Evolutionary conservation across 768 basidiomycete genomes (phyloP), one percentile per base, ranked within the genome.

Genomic region (Rhodotorula toruloides): DNA sequence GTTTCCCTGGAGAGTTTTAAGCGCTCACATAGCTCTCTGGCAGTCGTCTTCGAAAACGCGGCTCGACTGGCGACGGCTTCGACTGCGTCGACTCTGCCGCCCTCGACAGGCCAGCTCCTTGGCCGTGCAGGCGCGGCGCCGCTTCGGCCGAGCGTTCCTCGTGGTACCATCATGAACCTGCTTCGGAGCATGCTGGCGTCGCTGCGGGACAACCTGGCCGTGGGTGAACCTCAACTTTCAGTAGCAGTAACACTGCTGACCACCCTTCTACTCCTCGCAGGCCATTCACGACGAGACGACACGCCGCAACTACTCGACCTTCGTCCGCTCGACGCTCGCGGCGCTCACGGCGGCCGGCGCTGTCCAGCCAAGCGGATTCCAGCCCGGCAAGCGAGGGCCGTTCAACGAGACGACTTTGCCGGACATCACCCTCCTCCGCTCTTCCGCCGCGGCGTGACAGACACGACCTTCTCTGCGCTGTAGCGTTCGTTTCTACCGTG

Each of bases 1-100:
- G 8, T n/a, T 11, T 9, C 32, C 22, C 13, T n/a, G n/a, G n/a
- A n/a, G n/a, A n/a, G n/a, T n/a, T n/a, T n/a, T n/a, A n/a, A n/a
- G n/a, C n/a, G n/a, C n/a, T n/a, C n/a, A n/a, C n/a, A n/a, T n/a
- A n/a, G n/a, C n/a, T n/a, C n/a, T n/a, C n/a, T n/a, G n/a, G n/a
- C 63, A 71, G 70, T 27, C 31, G 37, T 67, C 21, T 71, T 71
- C 55, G 17, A n/a, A 19, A 71, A 67, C 58, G 62, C 61, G 21
- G 61, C 61, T 16, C 17, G 32, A 22, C 31, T 63, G 40, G 46
- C 31, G 29, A 5, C 13, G 29, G 8, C 19, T 2, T 19, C 42
- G 11, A 8, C 60, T 8, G n/a, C 57, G 4, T 31, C 42, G 12
- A 16, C n/a, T 27, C 48, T 22, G 39, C 39, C 3, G 42, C 52